These are phyloP conservation scores for Agrocybe chaxingu DNA, from an alignment of 768 basidiomycete species.

Conservation along the genomic window DNA sequence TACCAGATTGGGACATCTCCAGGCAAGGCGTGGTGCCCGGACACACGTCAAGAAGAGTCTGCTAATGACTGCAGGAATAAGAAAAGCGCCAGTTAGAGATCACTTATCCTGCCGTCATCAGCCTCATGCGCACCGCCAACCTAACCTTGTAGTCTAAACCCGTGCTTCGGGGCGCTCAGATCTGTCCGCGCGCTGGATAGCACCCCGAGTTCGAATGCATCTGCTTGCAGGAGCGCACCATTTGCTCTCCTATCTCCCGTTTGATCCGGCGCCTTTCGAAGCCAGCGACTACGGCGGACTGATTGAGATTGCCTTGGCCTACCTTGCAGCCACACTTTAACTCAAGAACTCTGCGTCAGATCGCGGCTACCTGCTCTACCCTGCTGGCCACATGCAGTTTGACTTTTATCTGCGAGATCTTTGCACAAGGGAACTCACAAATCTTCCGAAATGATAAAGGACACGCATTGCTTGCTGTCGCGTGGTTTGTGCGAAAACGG, in stretches of 20 bases:
- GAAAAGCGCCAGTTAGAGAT: conserved; percentile 5
- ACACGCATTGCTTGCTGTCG: not conserved
- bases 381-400: not conserved
- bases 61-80: conserved; percentile 16
- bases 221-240: not conserved
- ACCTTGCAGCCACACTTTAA: conserved; percentile 5
- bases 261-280: conserved; percentile 16
- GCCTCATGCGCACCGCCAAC: conserved; percentile 7
- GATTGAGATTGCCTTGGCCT: conserved; percentile 5
- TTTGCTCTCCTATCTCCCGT: conserved; percentile 2
- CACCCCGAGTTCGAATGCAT: not conserved
- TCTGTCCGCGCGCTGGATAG: not conserved
- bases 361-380: conserved; percentile 8
- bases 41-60: conserved; percentile 14
- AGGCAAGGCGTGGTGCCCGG: conserved; percentile 9
- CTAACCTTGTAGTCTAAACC: conserved; percentile 7
- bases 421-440: conserved; percentile 9
- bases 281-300: conserved; percentile 11
- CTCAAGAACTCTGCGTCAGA: conserved; percentile 10
- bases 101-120: conserved; percentile 8
- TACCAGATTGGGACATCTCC: conserved; percentile 18
- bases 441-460: conserved; percentile 16
- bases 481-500: not conserved
- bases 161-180: not conserved
- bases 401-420: conserved; percentile 2